phyloP scores from a whole-genome alignment of 345 rosid species.

The Linum tenue region DNA sequence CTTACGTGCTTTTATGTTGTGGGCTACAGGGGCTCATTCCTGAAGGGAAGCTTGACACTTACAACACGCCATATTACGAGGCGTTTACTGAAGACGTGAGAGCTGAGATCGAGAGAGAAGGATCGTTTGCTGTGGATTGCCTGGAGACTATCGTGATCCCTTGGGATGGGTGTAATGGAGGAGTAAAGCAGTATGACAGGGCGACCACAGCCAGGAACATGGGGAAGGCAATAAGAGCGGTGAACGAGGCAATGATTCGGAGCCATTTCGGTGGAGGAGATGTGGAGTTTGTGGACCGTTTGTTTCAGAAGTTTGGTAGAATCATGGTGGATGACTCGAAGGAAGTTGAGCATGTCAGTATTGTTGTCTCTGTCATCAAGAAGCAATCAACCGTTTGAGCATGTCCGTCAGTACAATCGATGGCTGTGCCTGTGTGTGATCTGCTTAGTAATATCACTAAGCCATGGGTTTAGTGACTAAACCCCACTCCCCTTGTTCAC shows the following conservation, averaged over 20 bases:
- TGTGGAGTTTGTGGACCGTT: conserved; percentile 20
- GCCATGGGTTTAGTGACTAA: too few species aligned
- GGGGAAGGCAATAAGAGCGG: conserved; percentile 29
- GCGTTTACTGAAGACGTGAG: conserved; percentile 28
- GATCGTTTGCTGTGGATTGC: conserved; percentile 27
- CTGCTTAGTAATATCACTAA: too few species aligned
- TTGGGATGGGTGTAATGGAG: conserved; percentile 26
- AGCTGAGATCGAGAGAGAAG: conserved; percentile 28
- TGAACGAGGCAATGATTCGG: conserved; percentile 26
- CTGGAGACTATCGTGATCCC: conserved; percentile 13
- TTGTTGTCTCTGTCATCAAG: conserved; percentile 27
- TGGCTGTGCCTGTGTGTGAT: too few species aligned
- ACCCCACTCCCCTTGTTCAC: too few species aligned
- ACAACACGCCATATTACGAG: conserved; percentile 30
- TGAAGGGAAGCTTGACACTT: conserved; percentile 29
- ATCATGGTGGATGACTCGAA: conserved; percentile 26
- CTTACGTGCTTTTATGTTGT: conserved; percentile 1
- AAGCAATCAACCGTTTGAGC: neutral
- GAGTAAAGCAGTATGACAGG: conserved; percentile 14
- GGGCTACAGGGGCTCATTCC: conserved; percentile 25
- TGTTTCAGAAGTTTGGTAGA: conserved; percentile 21
- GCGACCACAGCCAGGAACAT: conserved; percentile 18
- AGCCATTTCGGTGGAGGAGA: conserved; percentile 28
- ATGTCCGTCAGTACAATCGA: too few species aligned
- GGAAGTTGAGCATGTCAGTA: conserved; percentile 25